phyloP scores from a whole-genome alignment of 2,329 filamentous ascomycete genomes.

The Bertia moriformis region DNA sequence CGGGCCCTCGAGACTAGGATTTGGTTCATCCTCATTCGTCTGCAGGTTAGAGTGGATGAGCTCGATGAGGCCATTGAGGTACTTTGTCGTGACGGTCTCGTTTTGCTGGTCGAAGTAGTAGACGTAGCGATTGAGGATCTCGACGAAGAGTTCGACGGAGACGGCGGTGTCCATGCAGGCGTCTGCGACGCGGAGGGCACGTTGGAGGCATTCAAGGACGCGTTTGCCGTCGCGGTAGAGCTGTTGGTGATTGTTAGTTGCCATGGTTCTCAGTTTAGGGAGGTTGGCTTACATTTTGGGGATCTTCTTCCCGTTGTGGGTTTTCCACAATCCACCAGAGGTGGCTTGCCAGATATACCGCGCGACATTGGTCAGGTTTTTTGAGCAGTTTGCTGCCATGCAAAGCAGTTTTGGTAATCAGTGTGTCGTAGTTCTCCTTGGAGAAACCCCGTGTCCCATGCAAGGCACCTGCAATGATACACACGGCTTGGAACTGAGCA shows the following conservation, averaged over 20 bases:
- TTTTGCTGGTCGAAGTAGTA: constrained; percentile 73
- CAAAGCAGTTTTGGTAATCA: constrained; percentile 62
- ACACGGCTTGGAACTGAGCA: constrained; percentile 64
- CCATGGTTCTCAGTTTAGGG: not conserved
- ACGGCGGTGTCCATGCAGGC: constrained; percentile 68
- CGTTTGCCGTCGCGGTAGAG: constrained; percentile 64
- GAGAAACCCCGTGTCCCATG: constrained; percentile 56
- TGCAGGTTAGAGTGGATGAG: constrained; percentile 62
- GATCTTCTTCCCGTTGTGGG: constrained; percentile 47
- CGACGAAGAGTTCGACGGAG: constrained; percentile 63
- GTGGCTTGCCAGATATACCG: constrained; percentile 62
- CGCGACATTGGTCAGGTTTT: constrained; percentile 65
- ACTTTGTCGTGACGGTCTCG: constrained; percentile 64
- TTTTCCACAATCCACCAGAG: constrained; percentile 65
- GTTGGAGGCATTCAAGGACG: constrained; percentile 61
- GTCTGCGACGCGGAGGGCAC: constrained; percentile 62
- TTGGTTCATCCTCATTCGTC: constrained; percentile 42
- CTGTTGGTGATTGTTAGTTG: constrained; percentile 20
- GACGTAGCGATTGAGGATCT: constrained; percentile 64
- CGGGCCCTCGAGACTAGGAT: constrained; percentile 46
- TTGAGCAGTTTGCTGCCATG: constrained; percentile 65
- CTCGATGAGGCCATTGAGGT: constrained; percentile 63
- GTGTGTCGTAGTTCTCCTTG: constrained; percentile 63
- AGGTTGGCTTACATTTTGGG: constrained; percentile 36
- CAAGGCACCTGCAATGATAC: constrained; percentile 55